Evolutionary conservation across 1,139 yeast genomes (phyloP), one percentile per base, ranked within the genome.

Genomic region (Casaregolazyma suthepensis): DNA sequence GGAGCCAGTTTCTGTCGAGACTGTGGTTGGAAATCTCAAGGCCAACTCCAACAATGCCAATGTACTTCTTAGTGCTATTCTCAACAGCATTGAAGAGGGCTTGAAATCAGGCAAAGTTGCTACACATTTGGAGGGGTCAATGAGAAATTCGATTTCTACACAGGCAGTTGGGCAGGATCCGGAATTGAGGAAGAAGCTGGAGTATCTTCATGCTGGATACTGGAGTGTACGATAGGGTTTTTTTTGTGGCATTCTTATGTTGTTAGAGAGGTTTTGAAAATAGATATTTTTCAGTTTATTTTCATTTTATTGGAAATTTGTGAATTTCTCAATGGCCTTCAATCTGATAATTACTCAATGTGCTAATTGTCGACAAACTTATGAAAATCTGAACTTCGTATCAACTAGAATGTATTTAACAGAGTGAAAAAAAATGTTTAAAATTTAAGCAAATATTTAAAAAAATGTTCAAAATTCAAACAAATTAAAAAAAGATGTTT

Each of bases 1-100:
- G 67, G 98, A 91, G 64, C 94, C 98, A 1, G 99, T 93, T 48
- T 91, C 98, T 12, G 98, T 94, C 17, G 97, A 91, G 72, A 87
- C 96, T 5, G 97, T 93, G 47, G 91, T 93, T 53, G 89, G 95
- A 52, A 89, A 93, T 70, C 78, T 93, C 68, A 81, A 81, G 67
- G 95, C 96, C 60, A 93, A 93, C 73, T 79, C 89, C 51, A 85
- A 82, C 48, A 91, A 91, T 66, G 99, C 99, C 12, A 85, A 87
- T 66, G 75, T 74, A 57, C 73, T 93, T 56, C 90, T 96, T 22
- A 83, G 82, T 51, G 79, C 77, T 48, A 76, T 90, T 59, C 81
- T 91, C 56, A 81, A 79, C 51, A 79, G 78, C 43, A 76, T 91
- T 62, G 87, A 87, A 61, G 77, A 76, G 31, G 83, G 81, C 58